Evolutionary conservation across 2,329 filamentous ascomycete species (phyloP), one percentile per base, ranked within the genome.

Genomic region (Pseudonectria foliicola): DNA sequence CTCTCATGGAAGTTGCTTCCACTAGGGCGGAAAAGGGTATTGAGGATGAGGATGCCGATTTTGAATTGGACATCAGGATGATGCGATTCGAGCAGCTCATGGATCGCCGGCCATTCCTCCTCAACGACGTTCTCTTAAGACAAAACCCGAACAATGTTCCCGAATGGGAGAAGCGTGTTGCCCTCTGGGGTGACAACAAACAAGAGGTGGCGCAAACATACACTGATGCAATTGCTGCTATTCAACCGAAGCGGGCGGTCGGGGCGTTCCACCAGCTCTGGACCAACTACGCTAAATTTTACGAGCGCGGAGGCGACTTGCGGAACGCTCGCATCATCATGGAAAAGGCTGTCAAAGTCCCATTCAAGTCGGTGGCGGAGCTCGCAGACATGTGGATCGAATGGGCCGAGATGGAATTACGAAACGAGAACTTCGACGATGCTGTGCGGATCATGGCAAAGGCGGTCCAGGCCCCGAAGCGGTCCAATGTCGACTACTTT

Each of bases 401-500:
- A 63, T 98, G 92, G 90, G 90, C 93, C 1, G 90, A 98, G 62
- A 87, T 98, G 84, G 92, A 98, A 60, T 71, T 98, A 31, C 83
- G 92, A 31, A 88, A 88, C 53, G 89, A 96, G 53, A 93, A 96
- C 55, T 95, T 96, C 46, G 89, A 96, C 56, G 83, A 85, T 52
- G 92, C 93, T 3, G 82, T 95, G 43, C 82, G 83, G 42, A 90
- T 98, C 56, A 95, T 98, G 89, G 85, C 86, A 27, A 96, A 95
- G 61, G 92, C 92, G 13, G 90, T 92, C 5, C 89, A 95, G 59
- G 86, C 92, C n/a, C 89, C 92, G 0, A 96, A 96, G 62, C 73
- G 87, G 46, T 95, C 90, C n/a, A 93, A 80, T 3, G 88, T 98
- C n/a, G 92, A 98, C 65, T 98, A 96, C 58, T 98, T 96, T 54